Base-by-base conservation (phyloP, 805 yeast species). In the Lachancea lanzarotensis region DNA sequence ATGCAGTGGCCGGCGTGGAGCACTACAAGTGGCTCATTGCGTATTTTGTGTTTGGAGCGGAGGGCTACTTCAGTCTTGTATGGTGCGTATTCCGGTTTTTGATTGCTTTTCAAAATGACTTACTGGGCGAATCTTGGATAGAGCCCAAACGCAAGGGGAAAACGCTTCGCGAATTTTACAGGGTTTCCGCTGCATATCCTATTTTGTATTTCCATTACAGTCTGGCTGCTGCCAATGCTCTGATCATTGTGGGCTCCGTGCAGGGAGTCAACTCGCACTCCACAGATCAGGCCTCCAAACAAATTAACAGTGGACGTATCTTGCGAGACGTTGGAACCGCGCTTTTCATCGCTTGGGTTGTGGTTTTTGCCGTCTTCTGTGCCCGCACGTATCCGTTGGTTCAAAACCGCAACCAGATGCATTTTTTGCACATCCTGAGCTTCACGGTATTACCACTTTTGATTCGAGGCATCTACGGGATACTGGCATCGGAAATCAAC, bases 11-110 rank as follows among this genome's bases (percentile, higher is more conserved):
- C 25, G 47, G 47, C 5, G 31, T 44, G 13, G 19, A 44, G 27
- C 47, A 44, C 30, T 32, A 34, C 40, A 31, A 40, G 25, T 44
- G 47, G 47, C 36, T 44, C 35, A 30, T 44, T 18, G 43, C 47
- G 16, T 44, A 44, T 29, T 38, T 44, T 15, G 44, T 44, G 13
- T 22, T 44, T 25, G 44, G 44, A 2, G 47, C 47, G n/a, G 47
- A 44, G 34, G 47, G 47, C 11, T 44, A 44, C 26, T 44, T 44
- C 33, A 19, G 29, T 36, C 20, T 36, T 12, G 40, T 36, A 19
- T 36, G 40, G 40, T 36, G 40, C 22, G 40, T 26, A 6, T 36
- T 13, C 22, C 40, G 40, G 8, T 36, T 36, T 25, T 15, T 36
- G 29, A 36, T 36, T 8, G 16, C 40, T 11, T 36, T 36, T 13